Conservation (phyloP, 169 alveolate species). For the Plasmodium knowlesi region DNA sequence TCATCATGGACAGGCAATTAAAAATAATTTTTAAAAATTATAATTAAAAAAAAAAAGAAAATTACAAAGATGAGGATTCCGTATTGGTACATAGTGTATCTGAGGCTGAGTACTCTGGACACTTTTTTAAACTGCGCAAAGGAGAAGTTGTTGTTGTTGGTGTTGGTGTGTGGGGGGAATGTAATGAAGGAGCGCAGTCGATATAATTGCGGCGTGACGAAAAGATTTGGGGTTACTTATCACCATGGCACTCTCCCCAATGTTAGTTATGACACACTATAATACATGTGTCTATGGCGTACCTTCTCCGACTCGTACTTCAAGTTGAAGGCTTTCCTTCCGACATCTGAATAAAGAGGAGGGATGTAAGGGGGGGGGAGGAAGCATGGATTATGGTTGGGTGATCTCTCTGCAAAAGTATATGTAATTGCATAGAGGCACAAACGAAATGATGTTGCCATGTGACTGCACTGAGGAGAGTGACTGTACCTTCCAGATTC, state of each 20-base stretch:
- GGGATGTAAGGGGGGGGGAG: not conserved
- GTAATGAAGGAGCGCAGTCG: not conserved
- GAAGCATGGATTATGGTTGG: not conserved
- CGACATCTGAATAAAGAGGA: slow-evolving; percentile 79
- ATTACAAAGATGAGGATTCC: slow-evolving; percentile 41
- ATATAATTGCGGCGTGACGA: not conserved
- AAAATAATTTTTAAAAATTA: slow-evolving; percentile 66
- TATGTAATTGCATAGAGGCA: not conserved
- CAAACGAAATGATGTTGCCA: not conserved
- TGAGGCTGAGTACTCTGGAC: slow-evolving; percentile 72
- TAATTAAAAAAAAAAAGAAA: slow-evolving; percentile 65
- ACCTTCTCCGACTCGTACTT: slow-evolving; percentile 76
- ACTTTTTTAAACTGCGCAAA: slow-evolving; percentile 65
- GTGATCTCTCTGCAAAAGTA: not conserved
- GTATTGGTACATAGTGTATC: slow-evolving; percentile 64
- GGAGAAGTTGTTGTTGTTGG: too few species aligned
- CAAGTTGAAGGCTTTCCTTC: slow-evolving; percentile 80
- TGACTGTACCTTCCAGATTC: slow-evolving; percentile 81
- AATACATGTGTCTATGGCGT: not conserved
- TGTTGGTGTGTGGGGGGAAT: not conserved
- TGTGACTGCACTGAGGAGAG: not conserved
- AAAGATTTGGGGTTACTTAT: not conserved
- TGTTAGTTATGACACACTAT: not conserved
- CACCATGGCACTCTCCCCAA: not conserved
- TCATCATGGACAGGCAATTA: slow-evolving; percentile 11